A percentile compares a stretch with the other conserved stretches of the same genome.
Evolutionary conservation across 257 asterid species (phyloP).

Genomic region (Parsonsia alboflavescens): DNA sequence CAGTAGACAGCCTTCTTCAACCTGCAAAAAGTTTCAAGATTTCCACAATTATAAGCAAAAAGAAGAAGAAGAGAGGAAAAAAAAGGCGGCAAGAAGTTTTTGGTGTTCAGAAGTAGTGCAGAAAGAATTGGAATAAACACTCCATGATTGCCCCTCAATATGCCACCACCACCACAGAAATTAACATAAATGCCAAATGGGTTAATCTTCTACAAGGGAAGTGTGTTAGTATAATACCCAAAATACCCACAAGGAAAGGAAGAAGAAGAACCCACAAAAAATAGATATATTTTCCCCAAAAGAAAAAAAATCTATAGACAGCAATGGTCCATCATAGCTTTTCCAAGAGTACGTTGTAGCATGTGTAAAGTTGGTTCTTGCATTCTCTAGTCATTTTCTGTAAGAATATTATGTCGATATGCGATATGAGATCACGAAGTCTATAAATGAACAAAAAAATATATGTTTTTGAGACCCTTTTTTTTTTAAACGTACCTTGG

Average conservation of each 20-base stretch:
- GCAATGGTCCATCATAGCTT: conserved; percentile 15
- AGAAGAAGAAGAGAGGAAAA: conserved; percentile 13
- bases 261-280: background rate
- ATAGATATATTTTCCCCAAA: background rate
- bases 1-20: conserved; percentile 92
- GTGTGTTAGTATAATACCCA: conserved; percentile 16
- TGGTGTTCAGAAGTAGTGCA: conserved; percentile 4
- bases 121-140: background rate
- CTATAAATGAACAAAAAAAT: background rate
- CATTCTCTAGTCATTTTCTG: conserved; percentile 74
- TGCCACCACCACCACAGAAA: background rate
- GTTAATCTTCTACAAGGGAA: background rate
- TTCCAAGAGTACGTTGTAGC: conserved; percentile 37
- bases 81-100: conserved; percentile 18
- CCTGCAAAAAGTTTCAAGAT: conserved; percentile 40
- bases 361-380: conserved; percentile 60
- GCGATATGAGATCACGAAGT: background rate
- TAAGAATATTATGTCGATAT: background rate
- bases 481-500: conserved; percentile 66
- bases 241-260: conserved; percentile 9
- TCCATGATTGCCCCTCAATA: conserved; percentile 17
- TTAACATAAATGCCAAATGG: too few species aligned
- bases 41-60: conserved; percentile 16
- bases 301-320: conserved; percentile 1
- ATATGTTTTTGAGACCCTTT: background rate